phyloP scores from a whole-genome alignment of 192 early-diverging fungal species.

The Geranomyces variabilis region DNA sequence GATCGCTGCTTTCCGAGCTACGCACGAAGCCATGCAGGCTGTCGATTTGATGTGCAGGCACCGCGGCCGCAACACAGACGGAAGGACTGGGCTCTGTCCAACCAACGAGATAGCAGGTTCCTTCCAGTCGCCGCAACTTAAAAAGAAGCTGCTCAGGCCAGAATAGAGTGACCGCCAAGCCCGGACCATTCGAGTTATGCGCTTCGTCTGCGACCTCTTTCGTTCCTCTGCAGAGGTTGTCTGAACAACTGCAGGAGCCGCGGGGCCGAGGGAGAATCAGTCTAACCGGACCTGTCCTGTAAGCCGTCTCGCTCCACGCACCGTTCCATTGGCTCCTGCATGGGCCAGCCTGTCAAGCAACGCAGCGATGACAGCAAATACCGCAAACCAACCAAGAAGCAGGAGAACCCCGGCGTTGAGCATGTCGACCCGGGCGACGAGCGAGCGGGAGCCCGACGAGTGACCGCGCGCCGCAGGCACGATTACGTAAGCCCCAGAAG shows the following conservation, averaged over 20 bases:
- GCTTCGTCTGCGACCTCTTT: neutral
- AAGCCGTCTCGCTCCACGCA: neutral
- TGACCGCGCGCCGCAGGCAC: too few species aligned
- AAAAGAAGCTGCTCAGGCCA: slow-evolving; percentile 11
- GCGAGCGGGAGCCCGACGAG: too few species aligned
- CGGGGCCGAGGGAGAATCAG: neutral
- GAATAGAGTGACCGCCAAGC: neutral
- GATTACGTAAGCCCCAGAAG: too few species aligned
- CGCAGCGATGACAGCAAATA: neutral
- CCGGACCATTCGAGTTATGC: neutral
- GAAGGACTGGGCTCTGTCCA: neutral
- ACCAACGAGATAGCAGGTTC: neutral
- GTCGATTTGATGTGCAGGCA: neutral
- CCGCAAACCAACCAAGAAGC: neutral
- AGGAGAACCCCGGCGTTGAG: neutral
- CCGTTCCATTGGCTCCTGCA: neutral
- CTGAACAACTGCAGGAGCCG: neutral
- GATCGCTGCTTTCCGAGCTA: neutral
- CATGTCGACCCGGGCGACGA: too few species aligned
- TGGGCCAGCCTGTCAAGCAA: neutral
- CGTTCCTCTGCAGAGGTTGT: neutral
- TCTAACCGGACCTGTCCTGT: too few species aligned
- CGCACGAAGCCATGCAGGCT: neutral
- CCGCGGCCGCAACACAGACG: neutral
- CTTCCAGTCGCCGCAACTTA: neutral